phyloP scores from a whole-genome alignment of 78 protist species.

The Ministeria vibrans region DNA sequence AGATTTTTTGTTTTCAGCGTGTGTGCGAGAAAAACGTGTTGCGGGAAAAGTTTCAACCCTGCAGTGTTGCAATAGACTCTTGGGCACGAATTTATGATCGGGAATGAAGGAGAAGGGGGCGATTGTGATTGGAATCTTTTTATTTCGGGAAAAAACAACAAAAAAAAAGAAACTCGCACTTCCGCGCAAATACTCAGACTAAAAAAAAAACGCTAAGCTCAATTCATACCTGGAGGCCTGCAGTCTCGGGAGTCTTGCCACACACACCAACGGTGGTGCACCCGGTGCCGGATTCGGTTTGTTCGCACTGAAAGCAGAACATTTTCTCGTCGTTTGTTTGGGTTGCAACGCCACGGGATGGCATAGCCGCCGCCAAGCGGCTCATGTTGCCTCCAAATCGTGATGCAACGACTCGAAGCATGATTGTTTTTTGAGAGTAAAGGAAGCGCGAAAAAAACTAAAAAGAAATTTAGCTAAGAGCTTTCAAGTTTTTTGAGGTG shows the following conservation, averaged over 20 bases:
- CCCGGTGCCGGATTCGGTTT: conserved; percentile 49
- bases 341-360: background rate
- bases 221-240: conserved; percentile 66
- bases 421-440: background rate
- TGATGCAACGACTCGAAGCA: too few species aligned
- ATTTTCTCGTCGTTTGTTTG: conserved; percentile 11
- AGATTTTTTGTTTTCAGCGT: too few species aligned
- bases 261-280: conserved; percentile 67
- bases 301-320: conserved; percentile 82
- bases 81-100: background rate
- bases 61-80: too few species aligned
- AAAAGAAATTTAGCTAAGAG: background rate
- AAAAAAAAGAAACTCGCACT: background rate
- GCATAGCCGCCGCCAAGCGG: background rate
- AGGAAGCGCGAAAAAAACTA: background rate
- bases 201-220: conserved; percentile 7
- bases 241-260: conserved; percentile 55
- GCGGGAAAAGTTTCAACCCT: too few species aligned
- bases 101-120: background rate
- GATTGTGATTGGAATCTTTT: background rate
- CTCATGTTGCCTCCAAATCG: background rate
- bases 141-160: background rate
- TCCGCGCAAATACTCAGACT: background rate
- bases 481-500: too few species aligned
- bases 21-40: too few species aligned